Percentiles rank a stretch among this genome's conserved stretches.
Conservation (phyloP, 2,329 filamentous ascomycete species). For the Diaporthe amygdali region DNA sequence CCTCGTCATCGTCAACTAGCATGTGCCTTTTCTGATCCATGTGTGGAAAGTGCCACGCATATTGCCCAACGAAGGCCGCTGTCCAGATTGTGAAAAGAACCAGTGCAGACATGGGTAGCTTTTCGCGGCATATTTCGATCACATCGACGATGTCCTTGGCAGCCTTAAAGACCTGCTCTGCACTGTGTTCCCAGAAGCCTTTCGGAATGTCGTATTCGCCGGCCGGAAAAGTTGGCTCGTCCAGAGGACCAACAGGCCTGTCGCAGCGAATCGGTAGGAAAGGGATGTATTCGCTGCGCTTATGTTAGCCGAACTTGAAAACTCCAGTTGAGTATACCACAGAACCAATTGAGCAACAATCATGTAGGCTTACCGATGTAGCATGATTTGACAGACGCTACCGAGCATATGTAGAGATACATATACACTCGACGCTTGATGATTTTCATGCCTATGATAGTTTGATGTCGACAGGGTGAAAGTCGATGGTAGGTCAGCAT, state of each 20-base stretch:
- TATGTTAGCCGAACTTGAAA: background rate
- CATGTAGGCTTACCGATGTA: conserved; percentile 52
- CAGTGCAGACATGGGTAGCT: conserved; percentile 70
- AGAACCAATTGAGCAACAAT: background rate
- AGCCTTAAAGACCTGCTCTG: conserved; percentile 66
- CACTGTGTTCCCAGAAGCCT: conserved; percentile 68
- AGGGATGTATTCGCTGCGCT: conserved; percentile 62
- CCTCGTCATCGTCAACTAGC: conserved; percentile 42
- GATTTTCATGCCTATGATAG: conserved; percentile 69
- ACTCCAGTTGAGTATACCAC: background rate
- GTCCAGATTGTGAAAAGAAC: conserved; percentile 72
- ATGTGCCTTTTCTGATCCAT: conserved; percentile 69
- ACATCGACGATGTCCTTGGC: conserved; percentile 69
- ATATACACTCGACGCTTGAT: conserved; percentile 67
- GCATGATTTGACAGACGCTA: conserved; percentile 69
- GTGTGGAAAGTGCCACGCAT: conserved; percentile 69
- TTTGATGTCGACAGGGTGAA: conserved; percentile 66
- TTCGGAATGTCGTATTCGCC: conserved; percentile 46
- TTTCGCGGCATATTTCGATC: conserved; percentile 64
- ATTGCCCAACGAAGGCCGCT: conserved; percentile 69
- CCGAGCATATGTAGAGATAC: conserved; percentile 71
- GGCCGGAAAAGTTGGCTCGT: conserved; percentile 59
- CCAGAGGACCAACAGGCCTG: conserved; percentile 60
- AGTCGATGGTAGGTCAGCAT: conserved; percentile 56
- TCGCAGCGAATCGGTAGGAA: conserved; percentile 65